phyloP scores from a whole-genome alignment of 2,329 filamentous ascomycete genomes.

The Elsinoe necatrix region DNA sequence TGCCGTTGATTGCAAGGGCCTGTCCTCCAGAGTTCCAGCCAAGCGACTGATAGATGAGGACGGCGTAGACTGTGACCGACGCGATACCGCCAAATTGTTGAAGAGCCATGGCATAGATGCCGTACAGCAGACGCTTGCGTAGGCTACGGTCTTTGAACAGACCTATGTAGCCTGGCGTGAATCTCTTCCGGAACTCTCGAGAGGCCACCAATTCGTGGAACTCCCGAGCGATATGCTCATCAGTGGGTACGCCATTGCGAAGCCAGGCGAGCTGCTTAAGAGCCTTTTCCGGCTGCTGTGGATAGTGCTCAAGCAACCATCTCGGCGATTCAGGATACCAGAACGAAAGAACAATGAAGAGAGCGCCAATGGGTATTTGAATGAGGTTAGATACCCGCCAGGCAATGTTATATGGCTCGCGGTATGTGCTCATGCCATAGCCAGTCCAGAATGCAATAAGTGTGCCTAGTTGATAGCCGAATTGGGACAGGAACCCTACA shows the following conservation, averaged over 20 bases:
- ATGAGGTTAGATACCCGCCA: conserved; percentile 38
- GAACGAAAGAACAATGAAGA: conserved; percentile 32
- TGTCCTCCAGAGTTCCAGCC: conserved; percentile 32
- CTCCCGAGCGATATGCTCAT: conserved; percentile 29
- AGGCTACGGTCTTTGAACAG: conserved; percentile 28
- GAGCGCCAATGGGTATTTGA: conserved; percentile 35
- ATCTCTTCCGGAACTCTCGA: conserved; percentile 29
- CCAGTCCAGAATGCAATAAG: conserved; percentile 39
- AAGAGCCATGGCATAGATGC: conserved; percentile 29
- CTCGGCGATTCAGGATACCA: conserved; percentile 30
- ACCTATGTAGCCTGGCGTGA: conserved; percentile 29
- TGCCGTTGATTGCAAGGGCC: conserved; percentile 33
- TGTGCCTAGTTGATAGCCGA: conserved; percentile 38
- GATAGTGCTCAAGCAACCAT: conserved; percentile 10
- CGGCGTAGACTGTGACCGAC: conserved; percentile 32
- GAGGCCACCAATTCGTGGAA: conserved; percentile 34
- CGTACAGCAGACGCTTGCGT: conserved; percentile 33
- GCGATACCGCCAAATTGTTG: conserved; percentile 24
- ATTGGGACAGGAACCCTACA: conserved; percentile 35
- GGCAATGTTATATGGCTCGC: conserved; percentile 35
- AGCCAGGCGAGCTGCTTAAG: conserved; percentile 28
- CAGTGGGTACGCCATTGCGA: conserved; percentile 26
- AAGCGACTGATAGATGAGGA: conserved; percentile 33
- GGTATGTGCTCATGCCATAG: conserved; percentile 38
- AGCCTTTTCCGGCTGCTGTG: conserved; percentile 24